Conservation (phyloP, 164 flowering plant genomes). For the Aristolochia fimbriata region DNA sequence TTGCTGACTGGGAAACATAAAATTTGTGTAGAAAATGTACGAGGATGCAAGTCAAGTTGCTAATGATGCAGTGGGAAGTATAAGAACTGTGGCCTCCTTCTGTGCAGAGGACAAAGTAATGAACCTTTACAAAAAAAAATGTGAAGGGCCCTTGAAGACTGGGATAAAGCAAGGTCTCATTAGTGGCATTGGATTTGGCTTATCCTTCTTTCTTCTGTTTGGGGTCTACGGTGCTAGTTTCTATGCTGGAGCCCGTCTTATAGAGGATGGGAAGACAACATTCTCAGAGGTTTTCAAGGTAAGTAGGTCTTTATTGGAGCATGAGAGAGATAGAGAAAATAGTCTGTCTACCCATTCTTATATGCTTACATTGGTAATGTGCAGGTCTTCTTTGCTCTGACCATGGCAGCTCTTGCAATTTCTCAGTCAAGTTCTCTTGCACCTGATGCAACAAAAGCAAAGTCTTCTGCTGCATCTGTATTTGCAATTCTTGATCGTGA, state of each 20-base stretch:
- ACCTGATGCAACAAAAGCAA: conserved; percentile 20
- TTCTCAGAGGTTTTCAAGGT: conserved; percentile 17
- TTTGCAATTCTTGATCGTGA: conserved; percentile 17
- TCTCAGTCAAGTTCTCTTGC: conserved; percentile 18
- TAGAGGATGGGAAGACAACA: conserved; percentile 17
- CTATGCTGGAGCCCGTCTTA: conserved; percentile 20
- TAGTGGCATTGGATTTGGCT: conserved; percentile 17
- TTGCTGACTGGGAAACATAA: no score
- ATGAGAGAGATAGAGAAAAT: no score
- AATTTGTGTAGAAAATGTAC: conserved; percentile 14
- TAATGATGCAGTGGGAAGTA: conserved; percentile 20
- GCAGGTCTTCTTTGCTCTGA: conserved; percentile 22
- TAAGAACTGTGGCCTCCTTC: conserved; percentile 21
- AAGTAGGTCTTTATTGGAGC: background rate
- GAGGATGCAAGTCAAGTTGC: conserved; percentile 26
- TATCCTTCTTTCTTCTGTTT: conserved; percentile 16
- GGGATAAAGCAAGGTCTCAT: conserved; percentile 19
- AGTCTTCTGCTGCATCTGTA: conserved; percentile 16
- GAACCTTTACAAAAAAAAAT: conserved; percentile 16
- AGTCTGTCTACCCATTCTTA: no score
- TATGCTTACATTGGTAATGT: background rate
- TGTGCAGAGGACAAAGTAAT: conserved; percentile 24
- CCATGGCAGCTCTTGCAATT: conserved; percentile 10
- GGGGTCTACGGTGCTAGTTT: conserved; percentile 18
- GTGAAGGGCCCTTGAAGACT: conserved; percentile 17